phyloP scores from a whole-genome alignment of 805 yeast genomes.

The Candida succiphila region DNA sequence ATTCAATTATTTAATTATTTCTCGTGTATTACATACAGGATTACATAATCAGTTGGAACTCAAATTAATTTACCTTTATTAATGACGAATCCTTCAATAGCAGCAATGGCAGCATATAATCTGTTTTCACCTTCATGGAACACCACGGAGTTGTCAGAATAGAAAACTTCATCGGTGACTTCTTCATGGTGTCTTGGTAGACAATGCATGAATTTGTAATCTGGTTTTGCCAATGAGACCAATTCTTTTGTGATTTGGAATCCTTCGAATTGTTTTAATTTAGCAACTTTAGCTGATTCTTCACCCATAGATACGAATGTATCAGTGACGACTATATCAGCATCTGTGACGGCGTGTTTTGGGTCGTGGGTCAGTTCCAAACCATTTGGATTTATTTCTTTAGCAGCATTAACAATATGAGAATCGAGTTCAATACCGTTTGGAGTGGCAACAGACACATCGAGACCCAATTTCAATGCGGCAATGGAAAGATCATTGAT shows the following conservation, averaged over 20 bases:
- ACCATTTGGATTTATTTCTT: constrained; percentile 38
- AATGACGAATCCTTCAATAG: constrained; percentile 78
- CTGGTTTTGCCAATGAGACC: constrained; percentile 49
- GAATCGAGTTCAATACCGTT: constrained; percentile 53
- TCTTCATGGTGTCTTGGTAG: constrained; percentile 93
- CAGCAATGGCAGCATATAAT: constrained; percentile 93
- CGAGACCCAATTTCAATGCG: constrained; percentile 72
- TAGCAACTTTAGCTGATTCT: constrained; percentile 64
- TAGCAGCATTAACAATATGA: constrained; percentile 44
- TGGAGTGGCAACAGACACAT: constrained; percentile 81
- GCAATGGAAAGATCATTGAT: constrained; percentile 90
- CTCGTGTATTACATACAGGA: too few species aligned
- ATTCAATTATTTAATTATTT: too few species aligned
- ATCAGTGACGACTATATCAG: constrained; percentile 86
- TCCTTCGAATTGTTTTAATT: constrained; percentile 74
- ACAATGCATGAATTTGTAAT: constrained; percentile 95
- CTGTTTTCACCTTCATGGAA: constrained; percentile 96
- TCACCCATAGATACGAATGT: constrained; percentile 99
- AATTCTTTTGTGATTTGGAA: constrained; percentile 73
- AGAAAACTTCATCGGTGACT: constrained; percentile 88
- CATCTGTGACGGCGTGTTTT: constrained; percentile 54
- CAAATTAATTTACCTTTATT: constrained; percentile 55
- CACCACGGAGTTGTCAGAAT: constrained; percentile 73
- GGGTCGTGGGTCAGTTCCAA: constrained; percentile 68
- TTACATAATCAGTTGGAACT: too few species aligned